Percentiles rank a stretch among this genome's conserved stretches.
These are phyloP conservation scores for Agastache rugosa DNA, from an alignment of 257 asterid species.

Conservation along the genomic window DNA sequence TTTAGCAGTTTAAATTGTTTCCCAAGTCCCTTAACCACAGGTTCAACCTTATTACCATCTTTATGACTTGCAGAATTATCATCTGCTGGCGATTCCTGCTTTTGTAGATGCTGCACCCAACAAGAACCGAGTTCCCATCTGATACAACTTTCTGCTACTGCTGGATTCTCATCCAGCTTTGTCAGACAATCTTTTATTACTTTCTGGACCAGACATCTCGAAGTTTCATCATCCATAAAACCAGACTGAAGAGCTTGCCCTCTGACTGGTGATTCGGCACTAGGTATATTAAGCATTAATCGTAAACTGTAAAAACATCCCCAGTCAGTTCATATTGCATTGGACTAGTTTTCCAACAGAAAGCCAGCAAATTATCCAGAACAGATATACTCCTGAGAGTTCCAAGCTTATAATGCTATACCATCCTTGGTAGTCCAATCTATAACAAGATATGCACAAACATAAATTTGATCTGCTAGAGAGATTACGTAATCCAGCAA, in stretches of 20 bases:
- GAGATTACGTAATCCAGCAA: constrained; percentile 15
- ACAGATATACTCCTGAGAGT: not conserved
- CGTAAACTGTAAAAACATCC: constrained; percentile 69
- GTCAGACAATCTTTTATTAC: constrained; percentile 67
- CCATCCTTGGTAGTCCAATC: constrained; percentile 5
- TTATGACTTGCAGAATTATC: constrained; percentile 51
- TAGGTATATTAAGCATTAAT: constrained; percentile 63
- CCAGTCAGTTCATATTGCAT: constrained; percentile 38
- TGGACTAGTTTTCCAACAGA: constrained; percentile 22
- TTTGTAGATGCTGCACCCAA: constrained; percentile 98
- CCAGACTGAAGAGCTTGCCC: constrained; percentile 56
- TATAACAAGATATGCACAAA: constrained; percentile 23
- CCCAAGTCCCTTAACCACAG: constrained; percentile 91
- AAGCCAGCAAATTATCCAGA: constrained; percentile 11
- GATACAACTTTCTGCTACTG: constrained; percentile 53
- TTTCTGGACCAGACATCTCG: constrained; percentile 61
- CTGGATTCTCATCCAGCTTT: constrained; percentile 51
- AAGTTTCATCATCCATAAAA: constrained; percentile 46
- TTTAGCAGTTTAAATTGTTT: constrained; percentile 91
- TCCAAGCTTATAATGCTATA: constrained; percentile 10
- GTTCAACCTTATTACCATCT: constrained; percentile 65
- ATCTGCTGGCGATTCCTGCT: constrained; percentile 68
- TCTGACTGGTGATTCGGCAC: constrained; percentile 52
- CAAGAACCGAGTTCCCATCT: constrained; percentile 99
- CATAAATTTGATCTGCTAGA: constrained; percentile 2